These are phyloP conservation scores for Prunus fruticosa DNA, from an alignment of 306 rosid genomes.

Conservation along the genomic window DNA sequence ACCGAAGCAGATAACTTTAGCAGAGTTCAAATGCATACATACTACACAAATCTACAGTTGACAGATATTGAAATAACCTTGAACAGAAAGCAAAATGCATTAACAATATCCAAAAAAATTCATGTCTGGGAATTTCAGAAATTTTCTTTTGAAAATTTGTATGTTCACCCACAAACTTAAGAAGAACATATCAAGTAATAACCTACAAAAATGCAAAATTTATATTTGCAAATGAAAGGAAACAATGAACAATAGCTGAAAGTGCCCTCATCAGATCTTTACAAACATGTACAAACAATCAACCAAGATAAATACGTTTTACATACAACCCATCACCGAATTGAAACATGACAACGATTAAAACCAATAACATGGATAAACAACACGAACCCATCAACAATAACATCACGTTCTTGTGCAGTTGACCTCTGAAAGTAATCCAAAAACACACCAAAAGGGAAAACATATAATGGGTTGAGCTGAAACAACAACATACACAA, in stretches of 20 bases:
- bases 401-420: slow-evolving; percentile 13
- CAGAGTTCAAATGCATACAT: slow-evolving; percentile 6
- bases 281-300: slow-evolving; percentile 14
- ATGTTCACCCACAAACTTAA: not conserved
- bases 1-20: not conserved
- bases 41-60: slow-evolving; percentile 6
- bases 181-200: slow-evolving; percentile 5
- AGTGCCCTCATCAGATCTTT: slow-evolving; percentile 31
- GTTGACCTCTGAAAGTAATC: slow-evolving; percentile 17
- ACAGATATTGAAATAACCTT: not conserved
- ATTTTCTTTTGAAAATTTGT: not conserved
- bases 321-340: not conserved
- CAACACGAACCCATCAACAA: slow-evolving; percentile 21
- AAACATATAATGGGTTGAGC: slow-evolving; percentile 11
- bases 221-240: not conserved
- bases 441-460: slow-evolving; percentile 3
- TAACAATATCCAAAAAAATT: not conserved
- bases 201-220: slow-evolving; percentile 6
- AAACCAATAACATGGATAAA: not conserved
- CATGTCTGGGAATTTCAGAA: not conserved
- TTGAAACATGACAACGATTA: slow-evolving; percentile 12
- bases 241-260: not conserved
- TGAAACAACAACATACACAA: not conserved
- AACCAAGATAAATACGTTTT: not conserved
- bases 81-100: slow-evolving; percentile 10